Base-by-base conservation (phyloP, 805 yeast genomes). In the Candida verbasci region DNA sequence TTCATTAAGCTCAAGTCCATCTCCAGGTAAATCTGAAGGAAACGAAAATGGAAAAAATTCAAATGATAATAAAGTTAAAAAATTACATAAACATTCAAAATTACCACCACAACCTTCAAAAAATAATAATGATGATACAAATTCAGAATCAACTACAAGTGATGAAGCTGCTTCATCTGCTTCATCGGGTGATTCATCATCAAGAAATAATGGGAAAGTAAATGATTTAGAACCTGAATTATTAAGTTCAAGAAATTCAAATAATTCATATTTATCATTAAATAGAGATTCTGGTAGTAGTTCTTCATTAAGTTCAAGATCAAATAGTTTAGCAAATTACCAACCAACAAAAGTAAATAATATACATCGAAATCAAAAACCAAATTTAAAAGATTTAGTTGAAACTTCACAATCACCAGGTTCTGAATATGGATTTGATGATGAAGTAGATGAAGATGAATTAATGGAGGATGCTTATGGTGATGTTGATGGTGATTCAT, bases 1-100 rank as follows among this genome's bases (percentile, higher is more conserved):
- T 24, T 24, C 28, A n/a, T 31, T 28, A 17, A 31, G 28, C 17
- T 31, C 35, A 10, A 31, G 35, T 31, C 28, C 35, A 24, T 24
- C 28, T n/a, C 35, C 35, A 11, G 27, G 27, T 3, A 31, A 31
- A 17, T n/a, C 21, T 16, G 26, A 21, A 14, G 23, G 21, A 30
- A 14, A 9, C 4, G 16, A 11, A n/a, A 17, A 26, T 16, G 6
- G 6, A 3, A 15, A 26, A 6, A n/a, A 15, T 15, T 7, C n/a
- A 10, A 23, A 11, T 17, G 18, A 17, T 6, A 17, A 15, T 8
- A 14, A 17, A 8, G 12, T 21, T n/a, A 7, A 17, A 11, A 30
- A 30, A 30, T 26, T 21, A 16, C 33, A 22, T 16, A 30, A 22
- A 30, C 33, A 30, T 30, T 7, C 22, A 8, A 17, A 30, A 9